A percentile compares a stretch with the other conserved stretches of the same genome.
phyloP scores from a whole-genome alignment of 1,284 basidiomycete species.

The Sanghuangporus sanghuang region DNA sequence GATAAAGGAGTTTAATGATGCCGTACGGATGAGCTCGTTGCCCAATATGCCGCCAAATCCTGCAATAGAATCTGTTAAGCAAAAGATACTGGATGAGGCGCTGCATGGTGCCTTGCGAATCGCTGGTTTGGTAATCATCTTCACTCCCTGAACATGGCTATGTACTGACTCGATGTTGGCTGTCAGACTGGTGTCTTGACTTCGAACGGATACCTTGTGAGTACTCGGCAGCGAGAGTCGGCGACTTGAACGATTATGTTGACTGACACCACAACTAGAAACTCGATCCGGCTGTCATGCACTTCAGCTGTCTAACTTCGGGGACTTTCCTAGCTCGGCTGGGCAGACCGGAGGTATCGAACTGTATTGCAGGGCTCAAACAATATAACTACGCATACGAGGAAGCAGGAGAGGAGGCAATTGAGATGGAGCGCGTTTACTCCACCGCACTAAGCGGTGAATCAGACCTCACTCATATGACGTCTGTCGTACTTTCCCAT shows the following conservation, averaged over 20 bases:
- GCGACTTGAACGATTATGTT: neutral
- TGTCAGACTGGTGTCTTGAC: slow-evolving; percentile 69
- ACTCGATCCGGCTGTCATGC: slow-evolving; percentile 80
- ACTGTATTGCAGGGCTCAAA: slow-evolving; percentile 78
- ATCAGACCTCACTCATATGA: slow-evolving; percentile 15
- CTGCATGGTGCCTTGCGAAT: slow-evolving; percentile 82
- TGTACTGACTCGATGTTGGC: neutral
- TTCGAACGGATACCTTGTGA: slow-evolving; percentile 77
- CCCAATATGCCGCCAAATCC: slow-evolving; percentile 33
- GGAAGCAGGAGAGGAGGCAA: slow-evolving; percentile 76
- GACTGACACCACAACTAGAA: slow-evolving; percentile 36
- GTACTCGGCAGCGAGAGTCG: slow-evolving; percentile 22
- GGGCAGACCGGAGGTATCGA: slow-evolving; percentile 73
- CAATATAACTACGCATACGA: slow-evolving; percentile 87
- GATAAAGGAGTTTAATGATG: slow-evolving; percentile 62
- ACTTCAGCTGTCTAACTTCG: slow-evolving; percentile 77
- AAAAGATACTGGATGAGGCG: slow-evolving; percentile 74
- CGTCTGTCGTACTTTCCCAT: slow-evolving; percentile 7
- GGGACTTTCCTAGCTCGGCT: slow-evolving; percentile 78
- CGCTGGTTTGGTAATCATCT: slow-evolving; percentile 59
- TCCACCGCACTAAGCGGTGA: slow-evolving; percentile 31
- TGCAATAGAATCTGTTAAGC: slow-evolving; percentile 49
- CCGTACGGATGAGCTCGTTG: slow-evolving; percentile 34
- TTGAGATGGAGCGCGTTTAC: slow-evolving; percentile 58
- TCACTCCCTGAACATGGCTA: neutral